Evolutionary conservation across 352 stramenopile genomes (phyloP), one percentile per base, ranked within the genome.

Genomic region (Globisporangium lucens): DNA sequence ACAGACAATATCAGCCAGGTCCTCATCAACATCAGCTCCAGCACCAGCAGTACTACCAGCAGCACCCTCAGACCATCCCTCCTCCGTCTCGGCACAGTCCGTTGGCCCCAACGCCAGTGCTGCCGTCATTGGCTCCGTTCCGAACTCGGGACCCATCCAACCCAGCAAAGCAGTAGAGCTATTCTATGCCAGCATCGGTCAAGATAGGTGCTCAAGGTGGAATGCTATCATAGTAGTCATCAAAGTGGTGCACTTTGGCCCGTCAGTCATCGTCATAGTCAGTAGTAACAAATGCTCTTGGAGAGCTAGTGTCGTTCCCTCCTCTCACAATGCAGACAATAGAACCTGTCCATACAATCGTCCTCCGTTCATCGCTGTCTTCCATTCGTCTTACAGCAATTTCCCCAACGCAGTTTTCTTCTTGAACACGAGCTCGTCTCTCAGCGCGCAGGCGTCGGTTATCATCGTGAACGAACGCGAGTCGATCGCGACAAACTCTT

Each of bases 391-490:
- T 65, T n/a, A 70, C 2, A 67, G 30, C 38, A 66, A n/a, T 27
- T 53, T 57, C 3, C 43, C 53, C 5, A 71, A 9, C 10, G 10
- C 41, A 2, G 56, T 9, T 20, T 79, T 87, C 29, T 82, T 81
- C 56, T 78, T 86, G 47, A 88, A 82, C 12, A 87, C 70, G 27
- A 88, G 61, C 29, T 87, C 71, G 36, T 90, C 77, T 43, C 70
- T 61, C 15, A 93, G 75, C 29, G 87, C 81, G 36, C 79, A 91
- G 8, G 83, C 87, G 64, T 94, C 87, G 0, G 85, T 94, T 52
- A 80, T 87, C 30, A 90, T 75, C 1, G 85, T 94, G 64, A 94
- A 93, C 0, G 77, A 81, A 2, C 85, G 73, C 20, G 82, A 86
- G 22, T 89, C 75, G 9, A 93, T 80, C 0, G 85, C 63, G 9